A percentile compares a stretch with the other conserved stretches of the same genome.
phyloP scores from a whole-genome alignment of 345 rosid genomes.

The sweet orange (Citrus sinensis) region DVS_A1.0 CM039166.1:19171001-19171500 shows the following conservation, averaged over 20 bases:
- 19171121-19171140: neutral
- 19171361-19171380: neutral
- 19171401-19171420: constrained; percentile 27
- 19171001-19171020: constrained; percentile 72
- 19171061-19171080: neutral
- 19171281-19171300: neutral
- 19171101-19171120: neutral
- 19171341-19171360: too few relatives aligned
- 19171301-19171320: constrained; percentile 12
- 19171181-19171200: neutral
- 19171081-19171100: neutral
- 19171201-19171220: too few relatives aligned
- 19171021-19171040: constrained; percentile 76
- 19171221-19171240: too few relatives aligned
- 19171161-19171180: neutral
- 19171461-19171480: constrained; percentile 87
- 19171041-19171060: neutral
- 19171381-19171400: too few relatives aligned
- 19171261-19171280: constrained; percentile 1
- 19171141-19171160: neutral
- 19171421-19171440: constrained; percentile 26
- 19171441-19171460: constrained; percentile 95
- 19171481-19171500: constrained; percentile 81
- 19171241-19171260: too few relatives aligned
- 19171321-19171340: too few relatives aligned